Conservation (phyloP, 2,329 filamentous ascomycete species). For the Sclerotinia borealis region DNA sequence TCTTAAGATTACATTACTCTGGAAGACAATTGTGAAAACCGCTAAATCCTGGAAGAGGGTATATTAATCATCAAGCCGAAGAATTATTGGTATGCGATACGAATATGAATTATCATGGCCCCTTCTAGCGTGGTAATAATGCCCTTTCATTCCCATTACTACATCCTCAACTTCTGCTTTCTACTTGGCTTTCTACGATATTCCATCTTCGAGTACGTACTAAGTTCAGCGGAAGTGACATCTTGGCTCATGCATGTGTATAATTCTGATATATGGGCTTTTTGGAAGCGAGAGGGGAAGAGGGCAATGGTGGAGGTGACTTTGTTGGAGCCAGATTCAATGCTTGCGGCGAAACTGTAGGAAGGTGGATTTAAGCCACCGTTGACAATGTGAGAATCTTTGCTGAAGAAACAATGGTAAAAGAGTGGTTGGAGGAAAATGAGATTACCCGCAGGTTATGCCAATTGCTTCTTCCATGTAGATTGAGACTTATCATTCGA, state of each 20-base stretch:
- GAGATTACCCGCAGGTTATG: constrained; percentile 32
- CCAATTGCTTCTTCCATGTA: constrained; percentile 33
- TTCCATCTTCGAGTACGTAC: not conserved
- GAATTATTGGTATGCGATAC: not conserved
- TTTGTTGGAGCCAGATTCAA: not conserved
- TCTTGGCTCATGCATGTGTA: not conserved
- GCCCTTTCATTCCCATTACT: too few relatives aligned
- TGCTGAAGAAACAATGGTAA: constrained; percentile 8
- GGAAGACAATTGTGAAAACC: too few relatives aligned
- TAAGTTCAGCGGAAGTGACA: not conserved
- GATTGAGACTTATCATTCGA: constrained; percentile 36
- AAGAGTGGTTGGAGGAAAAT: constrained; percentile 33
- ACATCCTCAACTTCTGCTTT: not conserved
- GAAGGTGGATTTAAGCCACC: not conserved
- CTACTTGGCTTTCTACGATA: not conserved
- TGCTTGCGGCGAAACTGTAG: not conserved
- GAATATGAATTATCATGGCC: not conserved
- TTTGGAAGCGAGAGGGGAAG: not conserved
- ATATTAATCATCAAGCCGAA: too few relatives aligned
- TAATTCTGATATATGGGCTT: not conserved
- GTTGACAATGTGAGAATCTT: too few relatives aligned
- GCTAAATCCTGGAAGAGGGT: too few relatives aligned
- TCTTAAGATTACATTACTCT: not conserved
- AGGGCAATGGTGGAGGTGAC: not conserved
- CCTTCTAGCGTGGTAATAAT: too few relatives aligned